phyloP scores from a whole-genome alignment of 345 rosid genomes.

The Arabidopsis thaliana region DNA sequence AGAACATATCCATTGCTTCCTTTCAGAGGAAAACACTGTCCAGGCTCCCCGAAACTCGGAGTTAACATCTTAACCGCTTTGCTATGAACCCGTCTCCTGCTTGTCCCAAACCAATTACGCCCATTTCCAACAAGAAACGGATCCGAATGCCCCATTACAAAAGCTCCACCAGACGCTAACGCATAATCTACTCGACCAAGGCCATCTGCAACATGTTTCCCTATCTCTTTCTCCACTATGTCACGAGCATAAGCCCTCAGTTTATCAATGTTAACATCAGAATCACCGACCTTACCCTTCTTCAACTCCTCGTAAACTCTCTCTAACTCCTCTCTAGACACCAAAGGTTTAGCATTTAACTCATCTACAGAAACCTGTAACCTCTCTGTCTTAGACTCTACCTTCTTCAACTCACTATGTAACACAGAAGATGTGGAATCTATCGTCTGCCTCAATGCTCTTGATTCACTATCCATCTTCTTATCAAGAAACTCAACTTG shows the following conservation, averaged over 20 bases:
- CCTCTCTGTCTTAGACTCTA: constrained; percentile 48
- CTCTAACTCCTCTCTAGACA: constrained; percentile 73
- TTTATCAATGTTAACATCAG: constrained; percentile 59
- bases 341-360: constrained; percentile 57
- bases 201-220: constrained; percentile 93
- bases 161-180: constrained; percentile 69
- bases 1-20: constrained; percentile 82
- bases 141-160: constrained; percentile 74
- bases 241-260: constrained; percentile 79
- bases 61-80: constrained; percentile 72
- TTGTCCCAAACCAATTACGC: constrained; percentile 54
- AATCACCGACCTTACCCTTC: constrained; percentile 51
- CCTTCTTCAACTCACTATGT: constrained; percentile 56
- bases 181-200: constrained; percentile 88
- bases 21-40: constrained; percentile 87
- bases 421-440: constrained; percentile 51
- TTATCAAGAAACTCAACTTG: constrained; percentile 81
- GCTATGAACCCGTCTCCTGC: constrained; percentile 50
- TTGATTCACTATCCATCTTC: constrained; percentile 66
- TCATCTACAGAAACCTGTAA: constrained; percentile 61
- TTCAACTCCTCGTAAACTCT: constrained; percentile 61
- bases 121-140: constrained; percentile 54
- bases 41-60: constrained; percentile 99
- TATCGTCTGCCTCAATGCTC: constrained; percentile 54
- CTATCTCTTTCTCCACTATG: constrained; percentile 76